phyloP scores from a whole-genome alignment of 805 yeast species.

The Suhomyces vadensis region DNA sequence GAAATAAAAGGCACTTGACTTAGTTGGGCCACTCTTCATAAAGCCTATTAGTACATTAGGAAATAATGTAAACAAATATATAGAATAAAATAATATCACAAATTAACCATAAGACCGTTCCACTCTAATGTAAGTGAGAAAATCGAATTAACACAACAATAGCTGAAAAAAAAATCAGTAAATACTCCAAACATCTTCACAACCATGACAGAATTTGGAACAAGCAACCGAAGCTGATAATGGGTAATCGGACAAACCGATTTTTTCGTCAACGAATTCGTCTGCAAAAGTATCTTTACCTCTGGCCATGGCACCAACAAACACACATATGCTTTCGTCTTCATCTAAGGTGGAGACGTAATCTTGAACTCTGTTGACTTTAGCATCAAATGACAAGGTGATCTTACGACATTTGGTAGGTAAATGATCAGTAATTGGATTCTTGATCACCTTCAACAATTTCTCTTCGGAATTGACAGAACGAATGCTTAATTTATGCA shows the following conservation, averaged over 20 bases:
- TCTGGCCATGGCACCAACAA: constrained; percentile 99
- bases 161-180: constrained; percentile 30
- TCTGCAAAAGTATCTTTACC: constrained; percentile 98
- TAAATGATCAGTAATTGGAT: constrained; percentile 94
- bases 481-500: constrained; percentile 89
- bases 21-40: too few relatives aligned
- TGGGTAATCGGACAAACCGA: constrained; percentile 94
- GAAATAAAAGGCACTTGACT: too few relatives aligned
- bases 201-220: constrained; percentile 96
- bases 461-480: constrained; percentile 95
- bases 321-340: constrained; percentile 94
- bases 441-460: constrained; percentile 88
- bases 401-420: constrained; percentile 95
- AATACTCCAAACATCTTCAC: constrained; percentile 97
- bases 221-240: constrained; percentile 97
- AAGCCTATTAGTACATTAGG: too few relatives aligned
- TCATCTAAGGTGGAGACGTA: constrained; percentile 76
- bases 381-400: constrained; percentile 90
- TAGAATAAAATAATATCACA: too few relatives aligned
- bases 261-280: constrained; percentile 93
- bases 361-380: constrained; percentile 83
- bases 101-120: not conserved
- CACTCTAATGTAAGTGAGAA: not conserved
- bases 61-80: too few relatives aligned
- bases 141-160: not conserved